These are phyloP conservation scores for Brasenia schreberi DNA, from an alignment of 164 flowering plant genomes.

Conservation along the genomic window DNA sequence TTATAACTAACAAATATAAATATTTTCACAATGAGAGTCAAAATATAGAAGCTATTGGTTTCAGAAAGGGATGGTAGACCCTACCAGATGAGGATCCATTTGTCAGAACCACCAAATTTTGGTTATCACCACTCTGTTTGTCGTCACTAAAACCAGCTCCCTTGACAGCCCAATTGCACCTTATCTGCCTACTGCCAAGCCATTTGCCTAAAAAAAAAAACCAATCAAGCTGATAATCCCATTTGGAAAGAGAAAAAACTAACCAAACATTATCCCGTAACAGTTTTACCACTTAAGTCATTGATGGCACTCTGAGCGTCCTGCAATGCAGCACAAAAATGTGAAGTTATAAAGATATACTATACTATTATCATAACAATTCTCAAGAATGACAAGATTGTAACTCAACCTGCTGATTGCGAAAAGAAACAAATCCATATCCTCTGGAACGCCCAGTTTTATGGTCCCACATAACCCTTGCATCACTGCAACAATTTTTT, in stretches of 20 bases:
- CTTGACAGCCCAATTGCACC: conserved; percentile 99
- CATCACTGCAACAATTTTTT: conserved; percentile 32
- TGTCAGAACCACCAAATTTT: conserved; percentile 76
- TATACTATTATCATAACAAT: too few species aligned
- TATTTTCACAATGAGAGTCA: too few species aligned
- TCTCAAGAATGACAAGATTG: background rate
- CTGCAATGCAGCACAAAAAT: conserved; percentile 18
- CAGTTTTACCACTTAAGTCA: conserved; percentile 62
- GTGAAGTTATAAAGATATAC: too few species aligned
- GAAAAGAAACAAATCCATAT: conserved; percentile 97
- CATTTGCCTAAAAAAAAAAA: conserved; percentile 61
- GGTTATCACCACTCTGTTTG: conserved; percentile 53
- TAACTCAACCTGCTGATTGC: conserved; percentile 72
- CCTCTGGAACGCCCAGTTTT: conserved; percentile 99
- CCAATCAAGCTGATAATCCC: background rate
- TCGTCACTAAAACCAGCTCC: conserved; percentile 79
- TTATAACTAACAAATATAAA: too few species aligned
- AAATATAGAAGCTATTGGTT: too few species aligned
- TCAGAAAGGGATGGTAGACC: too few species aligned
- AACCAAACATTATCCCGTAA: background rate
- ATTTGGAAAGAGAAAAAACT: background rate
- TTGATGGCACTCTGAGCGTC: conserved; percentile 93
- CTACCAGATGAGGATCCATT: conserved; percentile 72
- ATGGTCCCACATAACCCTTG: conserved; percentile 79
- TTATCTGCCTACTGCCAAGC: conserved; percentile 94